phyloP scores from a whole-genome alignment of 2,329 filamentous ascomycete genomes.

The Zasmidium cellare region DNA sequence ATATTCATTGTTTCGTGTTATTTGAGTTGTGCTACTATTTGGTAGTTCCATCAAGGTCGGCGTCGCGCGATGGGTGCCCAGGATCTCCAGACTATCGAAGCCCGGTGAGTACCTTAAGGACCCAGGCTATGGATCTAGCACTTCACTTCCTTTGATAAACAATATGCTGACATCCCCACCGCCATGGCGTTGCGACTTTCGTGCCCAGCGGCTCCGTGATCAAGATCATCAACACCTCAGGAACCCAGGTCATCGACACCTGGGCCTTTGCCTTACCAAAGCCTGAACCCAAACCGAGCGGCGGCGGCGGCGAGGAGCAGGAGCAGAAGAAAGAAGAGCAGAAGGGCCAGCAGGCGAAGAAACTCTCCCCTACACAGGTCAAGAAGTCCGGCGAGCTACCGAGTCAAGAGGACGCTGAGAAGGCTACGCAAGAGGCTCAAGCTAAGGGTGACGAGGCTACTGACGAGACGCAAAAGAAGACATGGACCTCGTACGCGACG shows the following conservation, averaged over 20 bases:
- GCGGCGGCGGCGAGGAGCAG: conserved; percentile 16
- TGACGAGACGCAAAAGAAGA: conserved; percentile 26
- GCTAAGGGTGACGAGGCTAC: conserved; percentile 19
- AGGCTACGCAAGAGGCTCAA: conserved; percentile 26
- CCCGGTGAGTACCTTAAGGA: conserved; percentile 27
- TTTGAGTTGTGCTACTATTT: not conserved
- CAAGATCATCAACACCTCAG: conserved; percentile 53
- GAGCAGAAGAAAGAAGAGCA: conserved; percentile 21
- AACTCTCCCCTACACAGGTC: conserved; percentile 23
- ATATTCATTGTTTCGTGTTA: not conserved
- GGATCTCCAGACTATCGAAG: conserved; percentile 47
- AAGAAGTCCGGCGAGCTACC: conserved; percentile 31
- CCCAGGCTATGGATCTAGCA: too few species aligned
- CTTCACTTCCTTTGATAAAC: too few species aligned
- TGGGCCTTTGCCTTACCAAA: conserved; percentile 51
- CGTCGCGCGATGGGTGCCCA: conserved; percentile 11
- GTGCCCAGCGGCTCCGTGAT: conserved; percentile 50
- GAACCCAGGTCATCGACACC: conserved; percentile 51
- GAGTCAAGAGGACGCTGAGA: conserved; percentile 37
- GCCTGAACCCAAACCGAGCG: conserved; percentile 38
- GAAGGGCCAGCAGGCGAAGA: conserved; percentile 23
- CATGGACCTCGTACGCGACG: conserved; percentile 35
- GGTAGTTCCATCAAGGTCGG: conserved; percentile 2
- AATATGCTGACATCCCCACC: too few species aligned
- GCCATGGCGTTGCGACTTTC: conserved; percentile 53